Evolutionary conservation across 345 rosid species (phyloP), one percentile per base, ranked within the genome.

Genomic region (Melaleuca quinquenervia): DNA sequence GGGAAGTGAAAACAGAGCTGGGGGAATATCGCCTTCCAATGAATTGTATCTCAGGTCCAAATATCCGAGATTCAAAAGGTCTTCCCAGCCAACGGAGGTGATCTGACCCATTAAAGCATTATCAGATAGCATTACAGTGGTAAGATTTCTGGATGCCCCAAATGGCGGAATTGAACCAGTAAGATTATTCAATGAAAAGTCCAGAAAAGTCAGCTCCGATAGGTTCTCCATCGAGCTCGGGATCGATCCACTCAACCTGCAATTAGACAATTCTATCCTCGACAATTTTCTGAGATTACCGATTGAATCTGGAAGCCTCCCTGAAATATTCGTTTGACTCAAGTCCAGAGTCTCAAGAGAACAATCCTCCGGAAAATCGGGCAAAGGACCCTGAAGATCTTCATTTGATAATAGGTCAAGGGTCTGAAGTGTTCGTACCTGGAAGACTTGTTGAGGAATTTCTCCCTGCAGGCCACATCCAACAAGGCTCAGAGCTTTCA

Each of bases 131-230:
- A 41, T 41, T 41, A 41, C 4, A 41, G 41, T 2, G 41, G 41
- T 41, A 41, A 93, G 62, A 56, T 89, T 86, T 74, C 21, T 88
- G 32, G 84, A 86, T 27, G 14, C 1, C 1, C 58, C 26, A 36
- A 89, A 64, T 1, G 90, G 62, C 49, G 93, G 94, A n/a, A 93
- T 24, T 74, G 83, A 50, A 62, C 95, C 92, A 1, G 44, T 58
- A 11, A 93, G 87, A 8, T 24, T 18, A 86, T 92, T 91, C 2
- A 0, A 11, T 7, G 95, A 92, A 20, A 93, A 84, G 53, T 91
- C 90, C 84, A 92, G 16, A 52, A 60, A 84, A n/a, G 85, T 85
- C 18, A 93, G 84, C 4, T 84, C 82, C 6, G 85, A 83, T 27
- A 91, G 92, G 12, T 82, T 53, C 0, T 48, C 51, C 56, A 92